Percentiles rank a stretch among this genome's conserved stretches.
Conservation (phyloP, 192 early-diverging fungal species). For the Backusella psychrophila region DNA sequence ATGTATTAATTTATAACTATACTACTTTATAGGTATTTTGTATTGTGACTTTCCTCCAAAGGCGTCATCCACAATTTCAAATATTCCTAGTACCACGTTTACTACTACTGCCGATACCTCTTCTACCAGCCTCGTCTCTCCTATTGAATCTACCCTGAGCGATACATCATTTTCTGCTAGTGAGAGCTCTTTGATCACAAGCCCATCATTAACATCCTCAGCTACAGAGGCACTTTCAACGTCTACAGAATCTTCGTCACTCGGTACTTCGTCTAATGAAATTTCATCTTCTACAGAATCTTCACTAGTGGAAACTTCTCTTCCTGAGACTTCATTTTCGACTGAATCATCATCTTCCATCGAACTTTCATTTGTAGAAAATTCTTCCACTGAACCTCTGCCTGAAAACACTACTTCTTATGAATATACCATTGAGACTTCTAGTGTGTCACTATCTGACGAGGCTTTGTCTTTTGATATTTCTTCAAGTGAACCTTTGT, state of each 20-base stretch:
- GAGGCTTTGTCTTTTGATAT: background rate
- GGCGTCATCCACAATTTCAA: background rate
- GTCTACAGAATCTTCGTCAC: background rate
- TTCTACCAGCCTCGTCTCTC: background rate
- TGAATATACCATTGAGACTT: background rate
- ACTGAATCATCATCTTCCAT: background rate
- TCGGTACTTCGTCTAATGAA: background rate
- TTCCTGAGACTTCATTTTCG: background rate
- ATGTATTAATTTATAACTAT: background rate
- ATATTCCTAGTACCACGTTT: background rate
- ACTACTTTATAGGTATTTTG: background rate
- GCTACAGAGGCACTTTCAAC: background rate
- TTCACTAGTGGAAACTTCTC: background rate
- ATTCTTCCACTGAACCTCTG: background rate
- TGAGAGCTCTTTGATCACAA: too few species aligned
- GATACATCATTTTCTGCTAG: background rate
- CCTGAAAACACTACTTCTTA: background rate
- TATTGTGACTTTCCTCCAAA: background rate
- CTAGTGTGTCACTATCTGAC: background rate
- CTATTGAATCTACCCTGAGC: background rate
- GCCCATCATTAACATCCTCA: too few species aligned
- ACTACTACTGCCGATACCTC: background rate
- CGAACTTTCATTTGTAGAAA: background rate
- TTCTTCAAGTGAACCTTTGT: background rate
- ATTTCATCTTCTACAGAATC: background rate